Percentiles rank a stretch among this genome's conserved stretches.
Evolutionary conservation across 1,284 basidiomycete species (phyloP).

Genomic region (Rhodotorula sp.): DNA sequence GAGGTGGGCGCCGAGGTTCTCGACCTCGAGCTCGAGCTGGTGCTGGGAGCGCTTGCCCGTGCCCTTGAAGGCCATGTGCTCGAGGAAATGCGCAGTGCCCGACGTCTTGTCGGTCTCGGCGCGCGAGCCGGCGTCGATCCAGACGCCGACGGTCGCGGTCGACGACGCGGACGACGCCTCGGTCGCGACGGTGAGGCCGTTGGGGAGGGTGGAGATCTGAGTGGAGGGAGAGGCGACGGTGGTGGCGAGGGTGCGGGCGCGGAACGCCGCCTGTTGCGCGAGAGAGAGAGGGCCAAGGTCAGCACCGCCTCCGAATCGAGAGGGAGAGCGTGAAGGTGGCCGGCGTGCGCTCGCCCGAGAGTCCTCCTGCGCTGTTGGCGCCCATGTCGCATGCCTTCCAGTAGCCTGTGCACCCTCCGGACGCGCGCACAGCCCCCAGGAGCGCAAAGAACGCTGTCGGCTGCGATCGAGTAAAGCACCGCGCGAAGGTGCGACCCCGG

Average conservation of each 20-base stretch:
- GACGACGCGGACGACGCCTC: constrained; percentile 92
- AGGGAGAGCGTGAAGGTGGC: neutral
- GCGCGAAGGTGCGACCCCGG: too few relatives aligned
- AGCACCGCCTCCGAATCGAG: neutral
- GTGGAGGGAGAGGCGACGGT: constrained; percentile 72
- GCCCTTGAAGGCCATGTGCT: constrained; percentile 86
- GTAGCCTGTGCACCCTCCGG: too few relatives aligned
- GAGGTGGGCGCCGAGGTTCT: constrained; percentile 95
- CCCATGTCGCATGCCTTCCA: too few relatives aligned
- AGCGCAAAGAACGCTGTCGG: too few relatives aligned
- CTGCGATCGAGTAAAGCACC: too few relatives aligned
- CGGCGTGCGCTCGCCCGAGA: neutral
- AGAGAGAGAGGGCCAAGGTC: neutral
- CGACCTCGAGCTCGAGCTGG: constrained; percentile 92
- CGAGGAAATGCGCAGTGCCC: constrained; percentile 97
- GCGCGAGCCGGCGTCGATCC: constrained; percentile 97
- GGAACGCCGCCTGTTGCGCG: constrained; percentile 20
- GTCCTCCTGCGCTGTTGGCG: too few relatives aligned
- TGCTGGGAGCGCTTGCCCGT: constrained; percentile 88
- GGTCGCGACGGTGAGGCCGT: constrained; percentile 74
- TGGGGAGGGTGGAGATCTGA: constrained; percentile 82
- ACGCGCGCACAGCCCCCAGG: too few relatives aligned
- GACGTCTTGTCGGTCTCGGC: constrained; percentile 93
- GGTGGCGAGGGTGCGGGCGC: constrained; percentile 58
- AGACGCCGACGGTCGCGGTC: constrained; percentile 97